These are phyloP conservation scores for Lophiostoma macrostomum DNA, from an alignment of 495 filamentous ascomycete genomes.

Conservation along the genomic window DNA sequence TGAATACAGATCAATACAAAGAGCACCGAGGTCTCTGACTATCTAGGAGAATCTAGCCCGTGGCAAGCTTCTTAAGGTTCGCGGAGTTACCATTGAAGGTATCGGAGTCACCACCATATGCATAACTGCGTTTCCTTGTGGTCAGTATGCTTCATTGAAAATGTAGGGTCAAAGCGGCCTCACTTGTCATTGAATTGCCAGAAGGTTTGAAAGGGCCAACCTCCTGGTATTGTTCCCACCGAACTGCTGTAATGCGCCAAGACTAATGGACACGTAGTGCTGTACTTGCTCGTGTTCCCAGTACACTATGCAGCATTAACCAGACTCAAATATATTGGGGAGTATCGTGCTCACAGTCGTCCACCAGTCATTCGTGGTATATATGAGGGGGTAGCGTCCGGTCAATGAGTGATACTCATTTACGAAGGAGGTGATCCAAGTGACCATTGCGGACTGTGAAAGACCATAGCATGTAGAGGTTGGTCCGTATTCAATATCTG, in stretches of 20 bases:
- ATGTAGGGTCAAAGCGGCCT: not conserved
- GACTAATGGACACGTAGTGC: slow-evolving; percentile 53
- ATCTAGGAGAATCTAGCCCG: too few relatives aligned
- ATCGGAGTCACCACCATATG: slow-evolving; percentile 34
- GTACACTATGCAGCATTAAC: too few relatives aligned
- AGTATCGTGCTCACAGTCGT: slow-evolving; percentile 25
- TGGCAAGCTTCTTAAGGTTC: slow-evolving; percentile 28
- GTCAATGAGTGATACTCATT: slow-evolving; percentile 53
- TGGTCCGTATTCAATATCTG: slow-evolving; percentile 54
- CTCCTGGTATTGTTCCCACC: slow-evolving; percentile 53
- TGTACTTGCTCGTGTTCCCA: slow-evolving; percentile 54
- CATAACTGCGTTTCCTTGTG: slow-evolving; percentile 8
- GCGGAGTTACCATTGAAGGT: slow-evolving; percentile 31
- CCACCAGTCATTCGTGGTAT: slow-evolving; percentile 63
- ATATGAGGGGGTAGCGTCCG: slow-evolving; percentile 58
- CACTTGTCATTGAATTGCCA: slow-evolving; percentile 25
- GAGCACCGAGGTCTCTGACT: too few relatives aligned
- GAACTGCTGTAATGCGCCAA: slow-evolving; percentile 53
- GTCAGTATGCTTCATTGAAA: not conserved
- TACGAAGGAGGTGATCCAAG: slow-evolving; percentile 61
- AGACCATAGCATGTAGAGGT: slow-evolving; percentile 54
- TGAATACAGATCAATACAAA: too few relatives aligned
- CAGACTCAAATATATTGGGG: not conserved
- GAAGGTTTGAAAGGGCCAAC: slow-evolving; percentile 56
- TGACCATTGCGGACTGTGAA: slow-evolving; percentile 51